Conservation (phyloP, 768 basidiomycete species). For the Termitomyces sp. region DNA sequence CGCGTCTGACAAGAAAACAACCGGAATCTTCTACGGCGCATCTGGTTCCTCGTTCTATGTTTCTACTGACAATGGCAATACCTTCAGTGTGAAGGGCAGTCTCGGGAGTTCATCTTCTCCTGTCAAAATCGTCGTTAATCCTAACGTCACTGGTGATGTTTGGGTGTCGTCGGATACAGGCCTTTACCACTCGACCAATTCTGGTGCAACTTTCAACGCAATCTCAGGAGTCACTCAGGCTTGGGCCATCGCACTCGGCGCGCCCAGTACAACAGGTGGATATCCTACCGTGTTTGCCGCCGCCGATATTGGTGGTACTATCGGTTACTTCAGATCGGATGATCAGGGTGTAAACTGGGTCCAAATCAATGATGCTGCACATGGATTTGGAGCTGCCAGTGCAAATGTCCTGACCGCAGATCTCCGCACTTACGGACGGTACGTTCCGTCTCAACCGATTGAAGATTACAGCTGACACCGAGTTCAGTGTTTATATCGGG, state of each 20-base stretch:
- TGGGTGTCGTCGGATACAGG: constrained; percentile 61
- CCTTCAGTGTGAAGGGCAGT: constrained; percentile 40
- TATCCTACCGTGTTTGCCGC: constrained; percentile 56
- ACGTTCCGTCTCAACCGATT: not conserved
- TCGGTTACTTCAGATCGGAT: constrained; percentile 56
- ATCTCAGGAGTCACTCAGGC: constrained; percentile 45
- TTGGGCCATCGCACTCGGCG: constrained; percentile 58
- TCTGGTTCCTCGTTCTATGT: constrained; percentile 53
- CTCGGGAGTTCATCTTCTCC: constrained; percentile 48
- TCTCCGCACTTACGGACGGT: constrained; percentile 53
- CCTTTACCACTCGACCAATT: constrained; percentile 56
- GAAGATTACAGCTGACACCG: not conserved
- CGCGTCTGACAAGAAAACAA: constrained; percentile 60
- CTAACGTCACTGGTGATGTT: constrained; percentile 52
- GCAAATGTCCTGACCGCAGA: constrained; percentile 49
- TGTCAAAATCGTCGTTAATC: constrained; percentile 52
- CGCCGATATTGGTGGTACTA: constrained; percentile 46
- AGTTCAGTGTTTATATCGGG: constrained; percentile 52
- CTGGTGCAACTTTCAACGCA: constrained; percentile 44
- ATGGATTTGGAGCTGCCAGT: constrained; percentile 53
- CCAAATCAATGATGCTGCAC: constrained; percentile 52
- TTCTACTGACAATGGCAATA: constrained; percentile 54
- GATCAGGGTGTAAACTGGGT: constrained; percentile 55
- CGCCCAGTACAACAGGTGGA: constrained; percentile 41
- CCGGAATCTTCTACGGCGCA: constrained; percentile 58